Conservation (phyloP, 768 basidiomycete species). For the Hericium alpestre region DNA sequence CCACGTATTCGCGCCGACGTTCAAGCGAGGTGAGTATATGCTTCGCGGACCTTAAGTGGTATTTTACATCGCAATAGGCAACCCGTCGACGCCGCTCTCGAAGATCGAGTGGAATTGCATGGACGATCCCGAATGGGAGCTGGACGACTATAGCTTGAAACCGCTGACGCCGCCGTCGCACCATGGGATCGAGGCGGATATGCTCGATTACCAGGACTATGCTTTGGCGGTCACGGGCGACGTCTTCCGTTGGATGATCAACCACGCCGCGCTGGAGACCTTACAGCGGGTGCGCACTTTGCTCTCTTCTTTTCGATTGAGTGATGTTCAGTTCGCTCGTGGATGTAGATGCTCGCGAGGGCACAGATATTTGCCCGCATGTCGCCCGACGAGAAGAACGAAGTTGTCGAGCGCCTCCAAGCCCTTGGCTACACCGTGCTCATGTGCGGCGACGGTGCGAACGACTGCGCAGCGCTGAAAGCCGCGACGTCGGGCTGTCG, state of each 20-base stretch:
- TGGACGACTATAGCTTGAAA: conserved; percentile 83
- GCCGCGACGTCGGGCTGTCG: conserved; percentile 94
- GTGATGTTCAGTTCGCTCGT: not conserved
- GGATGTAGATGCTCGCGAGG: conserved; percentile 90
- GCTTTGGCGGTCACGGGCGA: conserved; percentile 89
- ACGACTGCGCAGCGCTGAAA: conserved; percentile 96
- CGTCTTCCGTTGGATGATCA: conserved; percentile 97
- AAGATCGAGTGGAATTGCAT: conserved; percentile 85
- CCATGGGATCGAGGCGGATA: conserved; percentile 58
- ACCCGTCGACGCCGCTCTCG: conserved; percentile 39
- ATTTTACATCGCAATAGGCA: conserved; percentile 30
- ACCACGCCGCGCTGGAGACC: conserved; percentile 87
- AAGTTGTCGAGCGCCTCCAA: conserved; percentile 91
- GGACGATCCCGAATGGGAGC: conserved; percentile 75
- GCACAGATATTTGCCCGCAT: conserved; percentile 95
- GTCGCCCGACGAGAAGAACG: conserved; percentile 99
- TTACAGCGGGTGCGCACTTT: conserved; percentile 64
- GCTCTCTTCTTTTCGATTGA: not conserved
- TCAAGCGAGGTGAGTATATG: conserved; percentile 50
- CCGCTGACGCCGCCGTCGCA: conserved; percentile 64
- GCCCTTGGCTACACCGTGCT: conserved; percentile 89
- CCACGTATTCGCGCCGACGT: conserved; percentile 78
- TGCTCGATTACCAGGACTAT: conserved; percentile 76
- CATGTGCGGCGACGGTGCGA: conserved; percentile 98
- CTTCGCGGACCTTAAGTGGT: not conserved